Evolutionary conservation across 2,329 filamentous ascomycete genomes (phyloP).

Genomic region (Thielaviopsis ethacetica): DNA sequence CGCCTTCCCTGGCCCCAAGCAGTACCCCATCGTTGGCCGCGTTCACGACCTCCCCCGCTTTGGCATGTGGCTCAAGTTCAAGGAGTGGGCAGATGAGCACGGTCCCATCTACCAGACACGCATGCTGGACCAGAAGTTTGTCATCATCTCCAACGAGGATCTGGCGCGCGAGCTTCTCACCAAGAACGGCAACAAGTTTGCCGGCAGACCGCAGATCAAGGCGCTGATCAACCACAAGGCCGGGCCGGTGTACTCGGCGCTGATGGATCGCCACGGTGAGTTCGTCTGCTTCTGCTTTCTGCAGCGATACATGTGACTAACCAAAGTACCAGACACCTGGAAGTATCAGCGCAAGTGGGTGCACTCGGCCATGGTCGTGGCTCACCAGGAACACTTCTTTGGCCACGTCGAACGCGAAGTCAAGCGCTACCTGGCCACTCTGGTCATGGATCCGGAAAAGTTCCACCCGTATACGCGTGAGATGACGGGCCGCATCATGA

Average conservation of each 20-base stretch:
- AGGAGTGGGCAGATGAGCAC: constrained; percentile 27
- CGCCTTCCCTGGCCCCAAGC: constrained; percentile 29
- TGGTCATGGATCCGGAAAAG: constrained; percentile 28
- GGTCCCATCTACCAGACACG: constrained; percentile 29
- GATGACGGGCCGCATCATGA: constrained; percentile 34
- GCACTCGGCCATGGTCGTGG: constrained; percentile 30
- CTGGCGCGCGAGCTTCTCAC: constrained; percentile 32
- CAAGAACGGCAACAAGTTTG: constrained; percentile 33
- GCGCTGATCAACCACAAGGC: constrained; percentile 33
- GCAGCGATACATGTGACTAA: background rate
- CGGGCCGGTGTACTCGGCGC: constrained; percentile 29
- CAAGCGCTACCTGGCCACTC: constrained; percentile 27
- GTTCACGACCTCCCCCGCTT: constrained; percentile 32
- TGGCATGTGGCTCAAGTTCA: constrained; percentile 33
- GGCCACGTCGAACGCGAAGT: constrained; percentile 32
- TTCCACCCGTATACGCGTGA: constrained; percentile 31
- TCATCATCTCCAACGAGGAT: constrained; percentile 30
- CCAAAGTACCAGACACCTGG: constrained; percentile 26
- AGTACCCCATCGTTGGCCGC: constrained; percentile 31
- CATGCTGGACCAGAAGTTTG: constrained; percentile 23
- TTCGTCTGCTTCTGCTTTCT: background rate
- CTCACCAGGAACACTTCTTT: constrained; percentile 26
- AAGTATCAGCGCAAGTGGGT: constrained; percentile 33
- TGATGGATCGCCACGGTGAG: constrained; percentile 34
- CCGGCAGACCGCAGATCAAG: constrained; percentile 32